Evolutionary conservation across 140 eudicot species (phyloP), one percentile per base, ranked within the genome.

Genomic region (Senecio squalidus): DNA sequence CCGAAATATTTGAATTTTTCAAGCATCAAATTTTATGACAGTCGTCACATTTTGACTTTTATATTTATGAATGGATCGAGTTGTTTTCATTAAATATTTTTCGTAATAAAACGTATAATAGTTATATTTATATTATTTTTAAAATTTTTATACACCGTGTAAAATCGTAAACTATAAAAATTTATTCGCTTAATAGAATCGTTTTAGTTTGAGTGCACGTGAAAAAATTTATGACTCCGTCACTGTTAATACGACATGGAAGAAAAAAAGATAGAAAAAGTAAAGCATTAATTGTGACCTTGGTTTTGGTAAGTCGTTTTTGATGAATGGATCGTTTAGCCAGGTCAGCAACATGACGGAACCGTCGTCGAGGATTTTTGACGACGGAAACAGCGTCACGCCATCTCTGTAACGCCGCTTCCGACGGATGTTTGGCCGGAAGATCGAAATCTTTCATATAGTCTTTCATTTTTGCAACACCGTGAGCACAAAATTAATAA

Each of bases 301-400:
- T 71, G 67, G 71, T 68, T 71, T 67, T 69, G 10, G 38, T 64
- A 6, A 64, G 44, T 22, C 77, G 66, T 36, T 64, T 64, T 55
- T 71, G 72, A 49, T 55, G 71, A 46, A 64, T 18, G 2, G 68
- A 57, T 0, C 97, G 84, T 36, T 86, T 83, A 1, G 66, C 90
- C 47, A 90, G 90, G 39, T 83, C 82, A 3, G 94, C 79, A 26
- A 75, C 81, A 62, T 76, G 80, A 6, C 97, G 94, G 51, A 90
- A 90, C 0, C 97, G 78, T 1, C 97, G 75, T 16, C 88, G 85
- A 50, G 66, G 82, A 26, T 90, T 90, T 50, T 25, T 73, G 40
- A 86, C 94, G 29, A 90, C 51, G 0, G 71, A 58, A 22, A 79
- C 94, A 77, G 90, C 91, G 6, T 76, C 56, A 26, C 98, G 74